Evolutionary conservation across 2,329 filamentous ascomycete species (phyloP), one percentile per base, ranked within the genome.

Genomic region (Aureobasidium sp.): DNA sequence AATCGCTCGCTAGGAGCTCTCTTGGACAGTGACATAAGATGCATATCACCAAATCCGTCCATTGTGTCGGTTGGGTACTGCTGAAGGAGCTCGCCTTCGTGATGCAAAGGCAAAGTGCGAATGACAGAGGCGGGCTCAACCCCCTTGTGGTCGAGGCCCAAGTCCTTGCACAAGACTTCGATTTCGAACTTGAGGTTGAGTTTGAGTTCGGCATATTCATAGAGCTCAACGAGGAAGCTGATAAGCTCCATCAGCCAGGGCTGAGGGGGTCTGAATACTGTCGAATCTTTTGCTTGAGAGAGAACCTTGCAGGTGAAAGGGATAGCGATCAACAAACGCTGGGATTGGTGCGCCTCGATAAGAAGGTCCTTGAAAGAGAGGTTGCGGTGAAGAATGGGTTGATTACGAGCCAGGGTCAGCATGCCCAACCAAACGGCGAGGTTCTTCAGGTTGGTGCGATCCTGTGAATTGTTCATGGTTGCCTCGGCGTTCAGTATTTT

Each of bases 121-220:
- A 98, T 93, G 64, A 90, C 85, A 19, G 86, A 84, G 0, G 90
- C 88, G 0, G 91, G 88, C 61, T 94, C 86, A 57, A 97, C 90
- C 55, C 80, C 85, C 71, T 94, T 95, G 70, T 95, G 86, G 58
- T 97, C 90, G n/a, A 97, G 76, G 52, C 85, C 85, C 14, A 98
- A 75, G 11, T 90, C 90, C 66, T 94, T 94, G 75, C 90, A 98
- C 21, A 98, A 78, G 22, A 98, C 90, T 69, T 98, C 93, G 55
- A 98, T 97, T 69, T 98, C 93, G 62, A 98, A 98, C 63, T 97
- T 98, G 48, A 95, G 83, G 61, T 97, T 97, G 32, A 98, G 79
- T 68, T 97, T 97, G 53, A 98, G 75, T 62, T 96, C 91, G 12
- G 88, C 89, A 63, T 87, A 86, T 64, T 95, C 86, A 64, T 98